A percentile compares a stretch with the other conserved stretches of the same genome.
Evolutionary conservation across 2,329 filamentous ascomycete species (phyloP).

Genomic region (Talaromyces sp.): DNA sequence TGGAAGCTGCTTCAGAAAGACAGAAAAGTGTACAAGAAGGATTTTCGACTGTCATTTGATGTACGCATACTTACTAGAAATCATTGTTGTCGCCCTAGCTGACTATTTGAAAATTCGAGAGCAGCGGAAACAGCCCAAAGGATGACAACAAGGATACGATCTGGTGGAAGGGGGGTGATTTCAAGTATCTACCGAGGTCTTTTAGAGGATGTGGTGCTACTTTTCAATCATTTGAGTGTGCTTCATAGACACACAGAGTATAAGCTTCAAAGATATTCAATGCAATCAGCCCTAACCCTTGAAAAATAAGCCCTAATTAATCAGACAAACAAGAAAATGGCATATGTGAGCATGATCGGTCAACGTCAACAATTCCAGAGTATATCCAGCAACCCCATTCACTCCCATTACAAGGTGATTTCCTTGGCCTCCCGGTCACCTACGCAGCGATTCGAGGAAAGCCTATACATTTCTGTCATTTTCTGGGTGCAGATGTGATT

Average conservation of each 20-base stretch:
- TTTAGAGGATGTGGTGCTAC: background rate
- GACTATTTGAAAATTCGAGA: background rate
- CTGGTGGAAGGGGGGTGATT: background rate
- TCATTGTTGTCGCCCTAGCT: background rate
- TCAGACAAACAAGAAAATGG: too few species aligned
- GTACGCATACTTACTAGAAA: conserved; percentile 26
- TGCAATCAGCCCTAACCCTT: background rate
- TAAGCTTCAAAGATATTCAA: background rate
- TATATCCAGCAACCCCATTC: too few species aligned
- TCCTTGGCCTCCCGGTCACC: too few species aligned
- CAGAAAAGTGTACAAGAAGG: conserved; percentile 29
- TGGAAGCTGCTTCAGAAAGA: conserved; percentile 32
- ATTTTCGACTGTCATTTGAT: conserved; percentile 28
- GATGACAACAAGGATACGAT: background rate
- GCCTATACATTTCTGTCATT: too few species aligned
- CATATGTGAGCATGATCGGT: too few species aligned
- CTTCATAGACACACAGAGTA: background rate
- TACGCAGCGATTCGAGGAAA: too few species aligned
- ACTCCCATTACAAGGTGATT: too few species aligned
- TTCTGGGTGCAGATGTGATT: too few species aligned
- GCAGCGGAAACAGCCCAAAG: background rate
- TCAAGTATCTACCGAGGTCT: background rate
- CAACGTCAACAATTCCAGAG: too few species aligned
- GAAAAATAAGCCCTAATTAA: too few species aligned
- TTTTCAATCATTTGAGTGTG: background rate